Base-by-base conservation (phyloP, 305 asterid genomes). In the Fraxinus sp. region DNA sequence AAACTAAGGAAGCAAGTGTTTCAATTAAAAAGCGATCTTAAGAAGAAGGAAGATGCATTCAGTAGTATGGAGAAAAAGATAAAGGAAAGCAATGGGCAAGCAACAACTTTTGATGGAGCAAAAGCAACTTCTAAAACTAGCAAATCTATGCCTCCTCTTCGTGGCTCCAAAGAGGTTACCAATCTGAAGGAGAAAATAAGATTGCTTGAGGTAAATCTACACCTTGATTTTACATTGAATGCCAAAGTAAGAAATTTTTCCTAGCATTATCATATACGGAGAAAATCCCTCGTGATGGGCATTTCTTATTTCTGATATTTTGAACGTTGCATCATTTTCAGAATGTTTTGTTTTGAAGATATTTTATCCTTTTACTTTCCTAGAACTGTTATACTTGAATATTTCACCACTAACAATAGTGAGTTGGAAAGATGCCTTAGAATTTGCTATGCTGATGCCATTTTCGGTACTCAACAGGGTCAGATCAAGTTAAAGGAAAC, bases 151-250 rank as follows among this genome's bases (percentile, higher is more conserved):
- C 74, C 83, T 8, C 71, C 79, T 71, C 74, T 89, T 79, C 87
- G 66, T 66, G 88, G 87, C 71, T 79, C 91, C 77, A 88, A 89
- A 84, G 98, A 91, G 83, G 87, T 87, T 78, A 84, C 88, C n/a
- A 88, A 87, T 86, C 91, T 93, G 64, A 88, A 91, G 91, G 98
- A 93, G 87, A 94, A 88, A 87, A 89, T 96, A 78, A 90, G 88
- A 86, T 76, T 87, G 88, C 97, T 96, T 7, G 97, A 96, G 98
- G 99, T 96, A 87, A 87, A 82, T 68, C 37, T 85, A 41, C 83
- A 82, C 41, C 77, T 52, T 49, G 35, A 28, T 82, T 77, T 32
- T 81, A 2, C 44, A 22, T 35, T 18, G 52, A 36, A 22, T 74
- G 62, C 55, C n/a, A 13, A 28, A 68, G 74, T 68, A 3, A 70